phyloP scores from a whole-genome alignment of 495 filamentous ascomycete species.

The Aspergillus bridgeri region DNA sequence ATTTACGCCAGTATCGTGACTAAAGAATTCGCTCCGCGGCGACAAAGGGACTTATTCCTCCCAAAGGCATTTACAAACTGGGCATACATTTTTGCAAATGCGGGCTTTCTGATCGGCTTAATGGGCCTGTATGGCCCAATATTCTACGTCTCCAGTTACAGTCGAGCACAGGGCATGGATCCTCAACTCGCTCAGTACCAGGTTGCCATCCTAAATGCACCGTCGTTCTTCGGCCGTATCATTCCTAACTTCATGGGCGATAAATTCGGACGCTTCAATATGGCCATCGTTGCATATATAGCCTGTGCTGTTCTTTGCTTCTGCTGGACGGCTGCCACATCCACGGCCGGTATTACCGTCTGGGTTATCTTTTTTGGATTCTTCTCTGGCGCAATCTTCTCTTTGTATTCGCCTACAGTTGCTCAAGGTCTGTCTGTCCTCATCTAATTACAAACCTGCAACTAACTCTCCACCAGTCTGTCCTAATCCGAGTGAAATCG shows the following conservation, averaged over 20 bases:
- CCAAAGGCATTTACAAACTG: slow-evolving; percentile 13
- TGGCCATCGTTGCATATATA: slow-evolving; percentile 12
- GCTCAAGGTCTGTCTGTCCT: slow-evolving; percentile 3
- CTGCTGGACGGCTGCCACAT: slow-evolving; percentile 47
- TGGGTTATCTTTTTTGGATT: slow-evolving; percentile 57
- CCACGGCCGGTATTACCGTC: slow-evolving; percentile 44
- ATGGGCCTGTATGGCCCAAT: slow-evolving; percentile 23
- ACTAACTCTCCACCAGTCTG: slow-evolving; percentile 13
- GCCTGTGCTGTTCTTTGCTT: slow-evolving; percentile 20
- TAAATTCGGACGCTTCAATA: slow-evolving; percentile 25
- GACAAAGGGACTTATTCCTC: slow-evolving; percentile 7
- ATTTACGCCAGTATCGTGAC: slow-evolving; percentile 35
- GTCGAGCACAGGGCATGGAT: slow-evolving; percentile 18
- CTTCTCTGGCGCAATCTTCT: slow-evolving; percentile 53
- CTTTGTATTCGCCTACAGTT: slow-evolving; percentile 26
- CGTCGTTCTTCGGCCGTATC: slow-evolving; percentile 25
- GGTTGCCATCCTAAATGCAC: slow-evolving; percentile 27
- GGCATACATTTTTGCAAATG: slow-evolving; percentile 16
- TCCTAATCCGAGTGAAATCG: slow-evolving; percentile 41
- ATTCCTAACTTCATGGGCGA: slow-evolving; percentile 25
- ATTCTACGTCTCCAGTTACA: slow-evolving; percentile 26
- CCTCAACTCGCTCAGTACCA: slow-evolving; percentile 20
- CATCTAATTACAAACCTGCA: slow-evolving; percentile 21
- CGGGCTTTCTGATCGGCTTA: slow-evolving; percentile 19
- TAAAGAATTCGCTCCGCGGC: slow-evolving; percentile 22